Evolutionary conservation across 331 rosid genomes (phyloP), one percentile per base, ranked within the genome.

Genomic region (Malus hybrid): DNA sequence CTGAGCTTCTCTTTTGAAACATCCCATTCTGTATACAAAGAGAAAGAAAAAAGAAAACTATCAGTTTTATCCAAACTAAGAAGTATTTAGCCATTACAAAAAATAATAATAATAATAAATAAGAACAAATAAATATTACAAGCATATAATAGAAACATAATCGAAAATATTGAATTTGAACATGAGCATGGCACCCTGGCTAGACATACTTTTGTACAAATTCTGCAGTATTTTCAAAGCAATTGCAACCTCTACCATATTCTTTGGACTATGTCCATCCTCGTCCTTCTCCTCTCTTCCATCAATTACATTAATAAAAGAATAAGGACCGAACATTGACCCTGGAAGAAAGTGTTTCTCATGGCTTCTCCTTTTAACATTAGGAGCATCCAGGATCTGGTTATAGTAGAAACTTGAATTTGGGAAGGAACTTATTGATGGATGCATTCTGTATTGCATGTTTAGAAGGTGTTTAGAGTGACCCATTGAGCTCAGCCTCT

Each of bases 371-470:
- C 64, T 52, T 57, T 10, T 39, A 32, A 89, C 90, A 67, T 79
- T 82, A 19, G 85, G 82, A 56, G 89, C 92, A 46, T 89, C 87
- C 32, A 74, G 63, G 69, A 92, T 80, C 84, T 58, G 79, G 79
- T 78, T 82, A 6, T 48, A 13, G 74, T 92, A 92, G 82, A 92
- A 92, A 34, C 44, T 67, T 7, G 66, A 71, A 78, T 89, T 92
- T 32, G 88, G 88, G 33, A 84, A 84, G 5, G 15, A 78, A 68
- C 85, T 84, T 42, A 84, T 57, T 22, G 71, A 87, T 71, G 92
- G 92, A 78, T 87, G 92, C 96, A 91, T 91, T 61, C 96, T 81
- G 72, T 85, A 85, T 46, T 91, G 96, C 68, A 80, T 68, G 53
- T 87, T 85, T 58, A 88, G 86, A 66, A 88, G 90, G 75, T 83